These are phyloP conservation scores for Vitis rotundifolia DNA, from an alignment of 164 flowering plant species.

Conservation along the genomic window DNA sequence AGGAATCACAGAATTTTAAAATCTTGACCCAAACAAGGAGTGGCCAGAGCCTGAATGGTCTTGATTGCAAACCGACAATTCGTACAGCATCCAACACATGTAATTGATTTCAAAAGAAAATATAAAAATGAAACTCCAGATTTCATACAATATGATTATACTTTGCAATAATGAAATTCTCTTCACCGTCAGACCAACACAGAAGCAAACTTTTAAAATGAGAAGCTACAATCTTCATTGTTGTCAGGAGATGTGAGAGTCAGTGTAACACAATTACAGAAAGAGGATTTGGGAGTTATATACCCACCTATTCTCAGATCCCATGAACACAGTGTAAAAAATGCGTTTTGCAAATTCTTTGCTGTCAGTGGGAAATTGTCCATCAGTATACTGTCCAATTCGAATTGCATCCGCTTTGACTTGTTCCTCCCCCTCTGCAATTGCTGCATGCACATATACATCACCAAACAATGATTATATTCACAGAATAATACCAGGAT, in stretches of 20 bases:
- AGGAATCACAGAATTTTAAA: not conserved
- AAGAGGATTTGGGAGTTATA: not conserved
- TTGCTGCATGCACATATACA: constrained; percentile 53
- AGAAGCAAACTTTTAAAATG: no score
- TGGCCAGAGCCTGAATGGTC: not conserved
- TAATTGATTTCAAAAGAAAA: not conserved
- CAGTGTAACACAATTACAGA: no score
- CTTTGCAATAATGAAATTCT: no score
- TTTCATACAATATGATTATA: no score
- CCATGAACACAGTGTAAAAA: constrained; percentile 92
- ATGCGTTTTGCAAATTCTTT: constrained; percentile 92
- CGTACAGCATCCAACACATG: not conserved
- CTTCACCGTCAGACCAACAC: no score
- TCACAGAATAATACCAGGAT: constrained; percentile 14
- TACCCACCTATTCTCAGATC: constrained; percentile 88
- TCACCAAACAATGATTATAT: constrained; percentile 11
- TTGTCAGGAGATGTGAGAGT: no score
- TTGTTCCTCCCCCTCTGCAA: constrained; percentile 80
- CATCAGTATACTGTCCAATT: constrained; percentile 78
- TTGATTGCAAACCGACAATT: not conserved
- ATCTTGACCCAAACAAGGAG: not conserved
- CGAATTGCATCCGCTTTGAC: constrained; percentile 96
- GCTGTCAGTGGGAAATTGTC: constrained; percentile 86
- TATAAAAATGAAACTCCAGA: no score
- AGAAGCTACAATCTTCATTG: no score